A percentile compares a stretch with the other conserved stretches of the same genome.
Conservation (phyloP, 768 basidiomycete species). For the Boletus subcaerulescens region DNA sequence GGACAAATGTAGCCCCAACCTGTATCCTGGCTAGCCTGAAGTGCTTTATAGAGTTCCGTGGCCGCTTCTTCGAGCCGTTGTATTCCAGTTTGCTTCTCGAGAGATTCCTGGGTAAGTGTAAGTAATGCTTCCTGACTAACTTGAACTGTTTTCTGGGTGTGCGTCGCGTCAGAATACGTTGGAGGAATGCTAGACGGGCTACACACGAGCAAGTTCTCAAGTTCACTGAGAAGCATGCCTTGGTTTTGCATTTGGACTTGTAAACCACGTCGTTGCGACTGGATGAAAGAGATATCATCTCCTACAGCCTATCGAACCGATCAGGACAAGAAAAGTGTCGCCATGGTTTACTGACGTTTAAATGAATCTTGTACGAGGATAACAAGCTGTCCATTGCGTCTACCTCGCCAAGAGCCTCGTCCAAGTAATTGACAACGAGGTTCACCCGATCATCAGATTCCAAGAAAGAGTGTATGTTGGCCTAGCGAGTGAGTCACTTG, state of each 20-base stretch:
- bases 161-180: neutral
- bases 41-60: conserved; percentile 89
- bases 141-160: conserved; percentile 82
- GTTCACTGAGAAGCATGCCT: conserved; percentile 73
- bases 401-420: conserved; percentile 84
- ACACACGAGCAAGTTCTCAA: conserved; percentile 82
- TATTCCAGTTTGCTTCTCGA: conserved; percentile 77
- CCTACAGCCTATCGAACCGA: conserved; percentile 66
- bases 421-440: conserved; percentile 82
- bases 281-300: conserved; percentile 94
- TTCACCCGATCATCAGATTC: conserved; percentile 92
- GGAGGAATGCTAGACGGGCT: neutral
- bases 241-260: conserved; percentile 99
- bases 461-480: conserved; percentile 95
- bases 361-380: conserved; percentile 92
- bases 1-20: conserved; percentile 41
- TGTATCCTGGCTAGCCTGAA: conserved; percentile 86
- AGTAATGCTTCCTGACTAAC: conserved; percentile 77
- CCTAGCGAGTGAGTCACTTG: conserved; percentile 37
- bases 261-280: conserved; percentile 92
- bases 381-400: conserved; percentile 88
- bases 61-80: conserved; percentile 78
- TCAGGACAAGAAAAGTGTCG: conserved; percentile 11
- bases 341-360: conserved; percentile 63
- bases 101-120: conserved; percentile 82